Conservation (phyloP, 169 alveolate genomes). For the Besnoitia besnoiti region DNA sequence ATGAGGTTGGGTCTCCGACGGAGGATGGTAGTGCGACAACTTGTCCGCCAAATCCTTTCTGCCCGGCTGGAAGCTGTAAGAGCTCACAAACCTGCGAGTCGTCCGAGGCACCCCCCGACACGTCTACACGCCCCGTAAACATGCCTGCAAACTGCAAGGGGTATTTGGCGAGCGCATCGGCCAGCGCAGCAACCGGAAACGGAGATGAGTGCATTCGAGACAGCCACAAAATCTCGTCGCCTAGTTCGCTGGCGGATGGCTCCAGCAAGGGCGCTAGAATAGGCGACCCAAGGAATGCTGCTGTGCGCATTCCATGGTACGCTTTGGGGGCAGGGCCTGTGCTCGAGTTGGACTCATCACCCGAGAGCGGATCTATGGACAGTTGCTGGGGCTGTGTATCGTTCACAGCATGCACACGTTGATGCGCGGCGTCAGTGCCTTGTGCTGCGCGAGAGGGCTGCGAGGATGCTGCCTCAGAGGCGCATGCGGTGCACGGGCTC, state of each 20-base stretch:
- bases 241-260: neutral
- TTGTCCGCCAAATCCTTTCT: conserved; percentile 44
- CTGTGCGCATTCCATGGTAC: neutral
- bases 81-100: conserved; percentile 43
- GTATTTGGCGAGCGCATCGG: neutral
- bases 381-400: no score
- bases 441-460: no score
- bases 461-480: no score
- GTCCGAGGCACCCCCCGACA: conserved; percentile 49
- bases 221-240: neutral
- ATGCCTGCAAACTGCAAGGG: conserved; percentile 53
- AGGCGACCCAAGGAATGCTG: neutral
- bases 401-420: no score
- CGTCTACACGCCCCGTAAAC: conserved; percentile 34
- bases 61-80: conserved; percentile 55
- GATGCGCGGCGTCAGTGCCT: no score
- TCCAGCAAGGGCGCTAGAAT: neutral
- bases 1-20: neutral
- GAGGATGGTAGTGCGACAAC: conserved; percentile 24
- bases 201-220: neutral
- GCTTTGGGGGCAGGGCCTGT: no score
- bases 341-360: no score
- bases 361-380: no score
- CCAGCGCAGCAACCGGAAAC: neutral
- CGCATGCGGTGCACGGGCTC: no score